Conservation (phyloP, 2,329 filamentous ascomycete species). For the Simplicillium aogashimaense region DNA sequence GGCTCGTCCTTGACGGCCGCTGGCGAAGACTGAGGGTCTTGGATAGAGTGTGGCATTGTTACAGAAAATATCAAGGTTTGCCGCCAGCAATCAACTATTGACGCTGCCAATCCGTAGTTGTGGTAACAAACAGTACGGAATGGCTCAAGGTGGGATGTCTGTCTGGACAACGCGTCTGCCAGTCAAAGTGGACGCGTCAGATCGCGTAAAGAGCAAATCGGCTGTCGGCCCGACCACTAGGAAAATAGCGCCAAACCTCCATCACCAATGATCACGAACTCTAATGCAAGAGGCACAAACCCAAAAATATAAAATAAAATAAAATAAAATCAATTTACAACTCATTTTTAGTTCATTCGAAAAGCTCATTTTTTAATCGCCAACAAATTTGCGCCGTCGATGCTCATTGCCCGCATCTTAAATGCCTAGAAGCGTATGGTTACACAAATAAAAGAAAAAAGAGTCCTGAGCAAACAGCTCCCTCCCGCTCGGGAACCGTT, state of each 20-base stretch:
- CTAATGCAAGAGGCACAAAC: not conserved
- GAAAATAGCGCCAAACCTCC: too few relatives aligned
- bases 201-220: not conserved
- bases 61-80: too few relatives aligned
- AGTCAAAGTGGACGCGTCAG: not conserved
- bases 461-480: too few relatives aligned
- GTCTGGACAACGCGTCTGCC: not conserved
- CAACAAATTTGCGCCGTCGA: too few relatives aligned
- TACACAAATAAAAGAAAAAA: too few relatives aligned
- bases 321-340: not conserved
- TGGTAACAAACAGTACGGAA: not conserved
- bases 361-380: too few relatives aligned
- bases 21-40: constrained; percentile 18
- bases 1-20: constrained; percentile 20
- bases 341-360: not conserved
- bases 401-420: too few relatives aligned
- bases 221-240: too few relatives aligned
- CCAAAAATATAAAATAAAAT: not conserved
- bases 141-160: not conserved
- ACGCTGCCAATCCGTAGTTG: not conserved
- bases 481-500: too few relatives aligned
- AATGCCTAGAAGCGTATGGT: too few relatives aligned
- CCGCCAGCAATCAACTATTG: too few relatives aligned
- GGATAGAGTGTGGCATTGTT: constrained; percentile 36
- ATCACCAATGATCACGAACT: too few relatives aligned